Base-by-base conservation (phyloP, 179 eudicot species). In the Pouteria campechiana region DNA sequence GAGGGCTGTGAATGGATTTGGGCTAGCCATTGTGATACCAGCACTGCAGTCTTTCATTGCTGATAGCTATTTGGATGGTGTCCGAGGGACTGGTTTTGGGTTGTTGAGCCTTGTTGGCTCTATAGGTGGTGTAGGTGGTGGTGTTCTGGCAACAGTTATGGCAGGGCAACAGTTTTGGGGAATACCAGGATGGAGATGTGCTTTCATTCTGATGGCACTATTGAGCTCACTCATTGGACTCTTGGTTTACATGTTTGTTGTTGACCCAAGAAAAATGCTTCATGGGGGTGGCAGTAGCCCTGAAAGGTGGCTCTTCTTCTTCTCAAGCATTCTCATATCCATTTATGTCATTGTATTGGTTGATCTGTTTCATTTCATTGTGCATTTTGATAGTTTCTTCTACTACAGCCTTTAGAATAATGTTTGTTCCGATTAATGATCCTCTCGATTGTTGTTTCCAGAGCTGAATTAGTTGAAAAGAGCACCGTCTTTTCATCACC, bases 11-110 rank as follows among this genome's bases (percentile, higher is more conserved):
- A 90, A 90, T 60, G 98, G 98, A 3, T 58, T 86, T 46, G 98
- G 98, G 25, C 68, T 90, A 11, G 98, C 90, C 19, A 86, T 90
- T 25, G 98, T 90, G 52, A 90, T 86, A 29, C 98, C 98, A 0
- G 81, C 96, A 6, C 77, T 90, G 20, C 98, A 90, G 54, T 90
- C 98, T 2, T 86, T 90, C 58, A 77, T 86, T 25, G 98, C 90
- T 19, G 97, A 89, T 33, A 78, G 86, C 41, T 85, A 85, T 43
- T 25, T 37, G 46, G 97, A 89, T 49, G 74, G 73, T 32, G 78
- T 66, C 19, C 69, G 95, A 57, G 97, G 97, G 16, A 61, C 75
- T n/a, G 95, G 95, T 5, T 89, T 89, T 46, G 97, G 95, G 46
- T 57, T 79, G 64, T 48, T 89, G 39, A 76, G 67, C 41, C 83